Conservation (phyloP, 2,329 filamentous ascomycete genomes). For the Macrophomina tecta region DNA sequence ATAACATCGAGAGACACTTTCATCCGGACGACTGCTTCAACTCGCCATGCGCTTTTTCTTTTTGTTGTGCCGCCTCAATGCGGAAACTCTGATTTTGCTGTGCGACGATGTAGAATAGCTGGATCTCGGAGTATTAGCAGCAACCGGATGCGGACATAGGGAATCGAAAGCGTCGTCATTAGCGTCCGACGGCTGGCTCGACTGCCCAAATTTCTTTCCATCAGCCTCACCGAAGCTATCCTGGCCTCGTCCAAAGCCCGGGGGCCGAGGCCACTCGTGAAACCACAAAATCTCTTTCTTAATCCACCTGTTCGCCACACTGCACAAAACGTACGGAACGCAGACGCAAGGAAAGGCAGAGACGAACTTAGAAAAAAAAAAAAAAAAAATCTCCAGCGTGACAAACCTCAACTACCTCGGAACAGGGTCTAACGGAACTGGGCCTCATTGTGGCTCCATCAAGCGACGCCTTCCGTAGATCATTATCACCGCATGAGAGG, state of each 20-base stretch:
- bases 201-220: background rate
- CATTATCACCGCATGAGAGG: constrained; percentile 22
- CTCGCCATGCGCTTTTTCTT: background rate
- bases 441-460: constrained; percentile 16
- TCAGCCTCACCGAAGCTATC: background rate
- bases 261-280: background rate
- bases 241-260: background rate
- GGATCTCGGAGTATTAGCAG: too few species aligned
- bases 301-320: background rate
- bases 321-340: constrained; percentile 10
- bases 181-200: too few species aligned
- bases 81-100: too few species aligned
- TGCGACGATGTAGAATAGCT: too few species aligned
- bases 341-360: background rate
- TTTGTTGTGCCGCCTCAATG: background rate
- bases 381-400: constrained; percentile 4
- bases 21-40: background rate
- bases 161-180: too few species aligned
- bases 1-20: too few species aligned
- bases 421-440: constrained; percentile 19
- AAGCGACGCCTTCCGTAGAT: constrained; percentile 23
- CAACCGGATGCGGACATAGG: too few species aligned
- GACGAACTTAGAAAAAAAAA: background rate
- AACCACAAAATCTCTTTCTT: background rate
- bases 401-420: background rate